Evolutionary conservation across 192 early-diverging fungal species (phyloP).

Genomic region (Coemansia sp.): DNA sequence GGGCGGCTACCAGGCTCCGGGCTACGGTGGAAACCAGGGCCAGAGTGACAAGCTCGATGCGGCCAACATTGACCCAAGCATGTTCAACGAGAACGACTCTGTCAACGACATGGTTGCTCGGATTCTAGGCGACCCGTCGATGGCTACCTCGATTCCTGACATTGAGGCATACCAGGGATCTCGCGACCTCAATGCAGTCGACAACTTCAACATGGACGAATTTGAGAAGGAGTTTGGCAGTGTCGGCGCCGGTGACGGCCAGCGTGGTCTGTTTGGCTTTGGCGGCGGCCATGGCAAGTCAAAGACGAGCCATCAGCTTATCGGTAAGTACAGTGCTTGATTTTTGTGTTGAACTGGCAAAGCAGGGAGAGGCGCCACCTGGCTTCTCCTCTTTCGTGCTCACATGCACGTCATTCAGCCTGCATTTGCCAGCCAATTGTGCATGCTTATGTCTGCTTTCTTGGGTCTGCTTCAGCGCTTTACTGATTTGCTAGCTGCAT

Average conservation of each 20-base stretch:
- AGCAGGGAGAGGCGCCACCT: slow-evolving; percentile 2
- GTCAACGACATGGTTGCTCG: slow-evolving; percentile 10
- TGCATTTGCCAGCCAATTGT: slow-evolving; percentile 9
- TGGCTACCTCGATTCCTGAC: not conserved
- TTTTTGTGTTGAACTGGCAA: not conserved
- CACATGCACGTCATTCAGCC: slow-evolving; percentile 5
- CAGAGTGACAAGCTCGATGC: not conserved
- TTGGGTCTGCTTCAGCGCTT: not conserved
- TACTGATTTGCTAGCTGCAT: slow-evolving; percentile 3
- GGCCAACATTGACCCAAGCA: not conserved
- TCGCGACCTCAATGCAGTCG: slow-evolving; percentile 21
- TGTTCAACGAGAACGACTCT: slow-evolving; percentile 6
- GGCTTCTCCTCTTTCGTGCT: not conserved
- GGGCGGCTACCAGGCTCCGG: slow-evolving; percentile 11
- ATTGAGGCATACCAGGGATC: slow-evolving; percentile 10
- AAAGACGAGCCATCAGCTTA: slow-evolving; percentile 48
- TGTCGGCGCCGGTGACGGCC: slow-evolving; percentile 11
- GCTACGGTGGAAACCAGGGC: slow-evolving; percentile 1
- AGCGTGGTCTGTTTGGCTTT: slow-evolving; percentile 48
- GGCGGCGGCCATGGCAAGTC: slow-evolving; percentile 40
- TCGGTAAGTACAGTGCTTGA: slow-evolving; percentile 40
- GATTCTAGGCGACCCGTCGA: slow-evolving; percentile 11
- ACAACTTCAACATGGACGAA: slow-evolving; percentile 31
- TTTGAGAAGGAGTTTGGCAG: slow-evolving; percentile 19
- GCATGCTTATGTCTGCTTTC: not conserved